These are phyloP conservation scores for Russula sp. DNA, from an alignment of 768 basidiomycete genomes.

Conservation along the genomic window DNA sequence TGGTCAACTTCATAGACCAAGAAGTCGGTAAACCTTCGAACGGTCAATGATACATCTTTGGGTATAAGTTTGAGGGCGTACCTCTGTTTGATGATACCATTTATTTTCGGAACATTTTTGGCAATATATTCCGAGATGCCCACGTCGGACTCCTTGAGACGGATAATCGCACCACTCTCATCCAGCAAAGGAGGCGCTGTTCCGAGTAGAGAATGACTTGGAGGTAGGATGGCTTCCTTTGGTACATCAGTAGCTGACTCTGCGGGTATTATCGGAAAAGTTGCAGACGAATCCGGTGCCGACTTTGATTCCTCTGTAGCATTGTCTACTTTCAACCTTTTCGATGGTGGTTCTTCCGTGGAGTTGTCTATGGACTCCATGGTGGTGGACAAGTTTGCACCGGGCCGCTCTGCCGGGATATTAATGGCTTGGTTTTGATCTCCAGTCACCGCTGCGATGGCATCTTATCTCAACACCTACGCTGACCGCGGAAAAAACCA, in stretches of 20 bases:
- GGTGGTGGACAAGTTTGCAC: background rate
- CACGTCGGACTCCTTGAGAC: constrained; percentile 72
- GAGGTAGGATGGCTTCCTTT: constrained; percentile 49
- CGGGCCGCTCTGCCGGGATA: background rate
- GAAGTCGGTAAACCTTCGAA: constrained; percentile 89
- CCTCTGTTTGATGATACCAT: constrained; percentile 98
- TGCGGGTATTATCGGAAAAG: constrained; percentile 36
- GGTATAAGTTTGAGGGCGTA: constrained; percentile 37
- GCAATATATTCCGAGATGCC: constrained; percentile 88
- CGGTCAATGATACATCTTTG: constrained; percentile 20
- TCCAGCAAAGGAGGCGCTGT: constrained; percentile 50
- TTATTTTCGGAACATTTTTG: constrained; percentile 63
- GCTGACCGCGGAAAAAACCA: constrained; percentile 55
- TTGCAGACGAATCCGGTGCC: constrained; percentile 25
- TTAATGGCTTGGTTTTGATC: background rate
- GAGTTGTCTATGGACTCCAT: constrained; percentile 32
- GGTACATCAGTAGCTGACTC: constrained; percentile 11
- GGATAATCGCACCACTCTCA: constrained; percentile 53
- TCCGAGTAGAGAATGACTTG: constrained; percentile 69
- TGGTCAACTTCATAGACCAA: constrained; percentile 88
- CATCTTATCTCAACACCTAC: constrained; percentile 52
- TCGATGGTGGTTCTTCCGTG: constrained; percentile 36
- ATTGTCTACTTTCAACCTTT: constrained; percentile 40
- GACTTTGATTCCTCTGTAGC: constrained; percentile 8
- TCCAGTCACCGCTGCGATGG: background rate